Conservation (phyloP, 441 rosid genomes). For the Euphorbia schlechtendalii region DNA sequence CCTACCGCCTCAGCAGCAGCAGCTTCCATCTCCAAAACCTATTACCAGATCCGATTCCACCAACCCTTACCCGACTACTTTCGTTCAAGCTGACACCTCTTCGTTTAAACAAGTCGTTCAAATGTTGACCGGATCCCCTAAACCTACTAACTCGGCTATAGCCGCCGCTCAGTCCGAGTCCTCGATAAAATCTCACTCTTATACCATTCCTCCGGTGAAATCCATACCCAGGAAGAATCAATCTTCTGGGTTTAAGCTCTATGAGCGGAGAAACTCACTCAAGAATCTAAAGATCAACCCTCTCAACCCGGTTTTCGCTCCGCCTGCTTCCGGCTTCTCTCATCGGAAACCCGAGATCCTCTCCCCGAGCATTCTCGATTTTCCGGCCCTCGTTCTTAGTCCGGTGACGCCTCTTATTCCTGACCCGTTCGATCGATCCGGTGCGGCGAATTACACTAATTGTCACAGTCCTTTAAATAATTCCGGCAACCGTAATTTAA, state of each 20-base stretch:
- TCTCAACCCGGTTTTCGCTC: slow-evolving; percentile 42
- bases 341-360: slow-evolving; percentile 69
- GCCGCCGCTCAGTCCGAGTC: slow-evolving; percentile 31
- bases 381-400: slow-evolving; percentile 70
- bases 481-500: background rate
- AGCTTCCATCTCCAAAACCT: slow-evolving; percentile 33
- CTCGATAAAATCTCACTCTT: slow-evolving; percentile 31
- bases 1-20: slow-evolving; percentile 23
- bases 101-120: slow-evolving; percentile 96
- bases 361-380: slow-evolving; percentile 86
- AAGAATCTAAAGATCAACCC: slow-evolving; percentile 81
- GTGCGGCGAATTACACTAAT: slow-evolving; percentile 25
- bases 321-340: slow-evolving; percentile 41
- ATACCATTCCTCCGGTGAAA: slow-evolving; percentile 41
- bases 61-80: too few species aligned
- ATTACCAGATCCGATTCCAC: slow-evolving; percentile 60
- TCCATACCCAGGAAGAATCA: slow-evolving; percentile 44
- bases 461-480: slow-evolving; percentile 20
- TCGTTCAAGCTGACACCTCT: slow-evolving; percentile 81
- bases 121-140: slow-evolving; percentile 87
- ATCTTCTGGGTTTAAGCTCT: slow-evolving; percentile 70
- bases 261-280: slow-evolving; percentile 75
- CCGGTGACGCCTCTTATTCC: slow-evolving; percentile 82
- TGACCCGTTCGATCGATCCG: slow-evolving; percentile 77
- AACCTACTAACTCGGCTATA: slow-evolving; percentile 10